Evolutionary conservation across 2,329 filamentous ascomycete genomes (phyloP).

Genomic region (Fusarium dimerum): DNA sequence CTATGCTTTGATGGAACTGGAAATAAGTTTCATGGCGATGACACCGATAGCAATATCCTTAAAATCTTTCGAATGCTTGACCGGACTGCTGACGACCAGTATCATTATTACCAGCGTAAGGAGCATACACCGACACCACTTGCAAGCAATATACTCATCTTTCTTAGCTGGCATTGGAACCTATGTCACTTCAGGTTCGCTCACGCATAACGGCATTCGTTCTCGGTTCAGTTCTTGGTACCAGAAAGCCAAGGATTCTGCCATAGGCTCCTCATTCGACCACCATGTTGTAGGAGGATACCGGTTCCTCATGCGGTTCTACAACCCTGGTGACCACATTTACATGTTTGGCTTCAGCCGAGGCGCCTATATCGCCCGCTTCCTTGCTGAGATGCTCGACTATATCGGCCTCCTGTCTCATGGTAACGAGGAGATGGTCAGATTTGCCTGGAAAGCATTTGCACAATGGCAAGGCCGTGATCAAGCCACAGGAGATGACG

Average conservation of each 20-base stretch:
- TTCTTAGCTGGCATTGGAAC: constrained; percentile 68
- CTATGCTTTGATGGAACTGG: constrained; percentile 66
- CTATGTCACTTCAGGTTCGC: constrained; percentile 63
- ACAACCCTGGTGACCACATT: constrained; percentile 63
- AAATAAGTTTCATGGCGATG: constrained; percentile 64
- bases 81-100: constrained; percentile 61
- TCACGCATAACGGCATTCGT: constrained; percentile 57
- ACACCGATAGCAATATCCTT: constrained; percentile 65
- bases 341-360: constrained; percentile 76
- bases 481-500: constrained; percentile 44
- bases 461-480: constrained; percentile 68
- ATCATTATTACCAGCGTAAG: constrained; percentile 64
- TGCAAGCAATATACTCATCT: constrained; percentile 1
- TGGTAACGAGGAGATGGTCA: constrained; percentile 83
- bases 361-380: constrained; percentile 72
- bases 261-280: constrained; percentile 77
- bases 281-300: constrained; percentile 84
- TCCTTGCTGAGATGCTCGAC: constrained; percentile 82
- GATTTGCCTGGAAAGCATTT: constrained; percentile 83
- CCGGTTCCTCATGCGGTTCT: constrained; percentile 75
- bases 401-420: constrained; percentile 77
- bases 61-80: constrained; percentile 73
- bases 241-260: constrained; percentile 74
- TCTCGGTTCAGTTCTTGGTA: constrained; percentile 67
- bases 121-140: not conserved